These are phyloP conservation scores for Debaryomycetaceae sp. DNA, from an alignment of 1,139 yeast species.

Conservation along the genomic window DNA sequence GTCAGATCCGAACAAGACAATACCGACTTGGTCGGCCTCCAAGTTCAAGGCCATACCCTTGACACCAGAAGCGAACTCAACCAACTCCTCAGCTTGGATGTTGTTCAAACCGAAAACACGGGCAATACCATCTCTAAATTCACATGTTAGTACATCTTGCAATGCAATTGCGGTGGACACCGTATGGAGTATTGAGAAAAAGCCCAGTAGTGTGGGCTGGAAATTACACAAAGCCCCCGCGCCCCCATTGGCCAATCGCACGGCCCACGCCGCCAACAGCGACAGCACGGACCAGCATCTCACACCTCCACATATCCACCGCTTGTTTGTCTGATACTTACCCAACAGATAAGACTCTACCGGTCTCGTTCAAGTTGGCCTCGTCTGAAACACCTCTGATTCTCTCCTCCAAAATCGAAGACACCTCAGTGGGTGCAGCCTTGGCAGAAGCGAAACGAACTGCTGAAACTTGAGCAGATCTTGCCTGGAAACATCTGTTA, in stretches of 20 bases:
- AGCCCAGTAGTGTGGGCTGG: background rate
- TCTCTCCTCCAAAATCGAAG: constrained; percentile 98
- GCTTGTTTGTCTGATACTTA: constrained; percentile 33
- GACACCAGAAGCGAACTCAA: constrained; percentile 98
- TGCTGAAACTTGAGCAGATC: constrained; percentile 66
- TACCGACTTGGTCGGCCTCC: constrained; percentile 99
- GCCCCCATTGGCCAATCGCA: background rate
- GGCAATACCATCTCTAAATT: constrained; percentile 95
- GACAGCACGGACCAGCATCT: background rate
- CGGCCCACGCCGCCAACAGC: background rate
- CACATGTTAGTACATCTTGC: constrained; percentile 18
- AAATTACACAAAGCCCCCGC: background rate
- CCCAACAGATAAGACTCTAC: constrained; percentile 98
- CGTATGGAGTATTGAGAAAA: background rate
- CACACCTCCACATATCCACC: background rate
- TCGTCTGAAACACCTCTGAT: constrained; percentile 99
- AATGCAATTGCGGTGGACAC: background rate
- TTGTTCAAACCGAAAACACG: constrained; percentile 99
- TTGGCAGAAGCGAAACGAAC: constrained; percentile 89
- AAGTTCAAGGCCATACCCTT: constrained; percentile 99
- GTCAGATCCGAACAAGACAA: constrained; percentile 99
- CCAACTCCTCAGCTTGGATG: constrained; percentile 99
- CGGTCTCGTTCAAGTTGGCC: constrained; percentile 98
- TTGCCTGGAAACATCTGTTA: constrained; percentile 48
- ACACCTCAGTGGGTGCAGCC: constrained; percentile 99